Base-by-base conservation (phyloP, 176 grass and related monocot species). In the Cenchrus fungigraminus region DNA sequence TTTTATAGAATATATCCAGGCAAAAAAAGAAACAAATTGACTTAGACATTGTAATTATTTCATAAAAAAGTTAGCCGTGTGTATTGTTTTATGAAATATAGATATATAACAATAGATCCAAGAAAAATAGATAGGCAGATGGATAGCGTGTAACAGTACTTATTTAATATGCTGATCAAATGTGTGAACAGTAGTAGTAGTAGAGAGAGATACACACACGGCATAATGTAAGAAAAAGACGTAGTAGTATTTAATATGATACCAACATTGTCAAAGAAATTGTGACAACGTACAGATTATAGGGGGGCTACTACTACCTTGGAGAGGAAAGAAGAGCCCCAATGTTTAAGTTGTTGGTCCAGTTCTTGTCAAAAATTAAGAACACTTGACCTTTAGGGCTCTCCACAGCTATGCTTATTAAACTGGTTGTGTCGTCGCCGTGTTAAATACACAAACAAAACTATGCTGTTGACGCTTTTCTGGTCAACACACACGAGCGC, bases 211-310 rank as follows among this genome's bases (percentile, higher is more conserved):
- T 10, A 74, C 66, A 50, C 25, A 46, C 42, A 28, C 12, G 76
- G 6, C 50, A 13, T 52, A 59, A 62, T 16, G 5, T 50, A 13
- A 57, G 77, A 40, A 65, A 74, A 87, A 40, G 50, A 58, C 12
- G 3, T 6, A 46, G 46, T 79, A 31, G 46, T 79, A 31, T 64
- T 64, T 74, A 79, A 84, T 25, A 47, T 74, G 58, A 19, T 40
- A 88, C 66, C 74, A 84, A 83, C 56, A 79, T 83, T 32, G 87
- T 66, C 68, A 79, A 46, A 79, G 22, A 84, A 55, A 69, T 83
- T 49, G 69, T n/a, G 79, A 61, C 79, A 63, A 40, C 37, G 37
- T 40, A 12, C 59, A 81, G 10, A 65, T 65, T 12, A 6, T 34
- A 9, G 42, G 14, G 4, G 14, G 14, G 63, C 25, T 25, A 0